Evolutionary conservation across 106 monocot species (phyloP).

Genomic region (Agapanthus africanus): DNA sequence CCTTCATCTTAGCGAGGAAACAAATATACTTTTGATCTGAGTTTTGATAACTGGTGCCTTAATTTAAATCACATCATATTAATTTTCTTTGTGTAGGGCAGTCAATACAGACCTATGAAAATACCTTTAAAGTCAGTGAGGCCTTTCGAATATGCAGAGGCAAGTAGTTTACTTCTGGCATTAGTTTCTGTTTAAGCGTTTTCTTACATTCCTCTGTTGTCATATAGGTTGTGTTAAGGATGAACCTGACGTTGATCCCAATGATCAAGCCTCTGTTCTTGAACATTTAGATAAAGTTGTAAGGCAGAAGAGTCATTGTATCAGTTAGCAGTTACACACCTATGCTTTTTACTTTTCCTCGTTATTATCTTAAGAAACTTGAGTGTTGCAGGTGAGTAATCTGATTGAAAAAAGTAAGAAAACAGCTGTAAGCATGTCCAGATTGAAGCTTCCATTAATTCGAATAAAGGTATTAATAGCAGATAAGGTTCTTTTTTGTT

Average conservation of each 20-base stretch:
- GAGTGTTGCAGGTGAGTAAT: slow-evolving; percentile 57
- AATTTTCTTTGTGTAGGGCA: slow-evolving; percentile 56
- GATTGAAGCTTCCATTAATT: slow-evolving; percentile 90
- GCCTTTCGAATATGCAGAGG: slow-evolving; percentile 97
- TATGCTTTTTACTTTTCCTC: background rate
- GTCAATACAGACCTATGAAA: slow-evolving; percentile 88
- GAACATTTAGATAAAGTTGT: slow-evolving; percentile 92
- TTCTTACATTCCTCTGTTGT: slow-evolving; percentile 6
- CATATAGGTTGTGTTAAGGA: slow-evolving; percentile 89
- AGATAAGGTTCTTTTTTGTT: background rate
- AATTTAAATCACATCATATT: slow-evolving; percentile 14
- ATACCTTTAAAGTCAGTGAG: slow-evolving; percentile 95
- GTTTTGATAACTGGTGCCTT: background rate
- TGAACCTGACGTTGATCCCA: slow-evolving; percentile 81
- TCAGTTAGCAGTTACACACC: background rate
- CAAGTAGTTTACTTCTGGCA: slow-evolving; percentile 13
- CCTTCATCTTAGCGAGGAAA: no score
- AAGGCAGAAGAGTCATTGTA: slow-evolving; percentile 20
- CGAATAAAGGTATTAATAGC: slow-evolving; percentile 61
- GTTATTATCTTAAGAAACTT: slow-evolving; percentile 22
- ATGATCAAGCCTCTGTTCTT: slow-evolving; percentile 88
- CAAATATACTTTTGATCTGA: background rate
- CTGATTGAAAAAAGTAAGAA: slow-evolving; percentile 74
- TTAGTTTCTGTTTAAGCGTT: background rate
- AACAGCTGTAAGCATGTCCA: slow-evolving; percentile 35